These are phyloP conservation scores for Tolypocladium amazonense DNA, from an alignment of 2,329 filamentous ascomycete genomes.

Conservation along the genomic window DNA sequence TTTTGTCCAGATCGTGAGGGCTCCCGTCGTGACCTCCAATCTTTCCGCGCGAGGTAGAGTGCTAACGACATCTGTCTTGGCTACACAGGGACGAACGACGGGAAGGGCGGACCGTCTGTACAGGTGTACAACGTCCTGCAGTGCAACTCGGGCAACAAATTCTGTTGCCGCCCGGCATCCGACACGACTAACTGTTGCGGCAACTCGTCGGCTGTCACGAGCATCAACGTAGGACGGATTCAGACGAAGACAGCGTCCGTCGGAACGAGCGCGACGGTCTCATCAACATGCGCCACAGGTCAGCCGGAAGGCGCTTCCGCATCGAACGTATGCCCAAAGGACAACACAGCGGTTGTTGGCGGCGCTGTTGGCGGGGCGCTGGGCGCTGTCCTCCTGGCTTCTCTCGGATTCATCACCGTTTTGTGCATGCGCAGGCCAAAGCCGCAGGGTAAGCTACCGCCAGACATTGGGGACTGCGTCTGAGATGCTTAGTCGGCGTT, in stretches of 20 bases:
- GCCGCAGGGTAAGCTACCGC: neutral
- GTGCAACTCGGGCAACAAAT: constrained; percentile 6
- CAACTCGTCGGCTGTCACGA: constrained; percentile 2
- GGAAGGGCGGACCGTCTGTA: constrained; percentile 1
- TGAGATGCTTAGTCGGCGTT: neutral
- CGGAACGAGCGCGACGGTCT: neutral
- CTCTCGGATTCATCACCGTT: constrained; percentile 8
- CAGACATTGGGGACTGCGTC: neutral
- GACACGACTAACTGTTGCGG: constrained; percentile 8
- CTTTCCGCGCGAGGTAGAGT: neutral
- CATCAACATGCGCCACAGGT: neutral
- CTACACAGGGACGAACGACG: constrained; percentile 1
- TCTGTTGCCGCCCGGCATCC: constrained; percentile 8
- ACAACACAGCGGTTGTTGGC: constrained; percentile 11
- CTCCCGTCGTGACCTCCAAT: neutral
- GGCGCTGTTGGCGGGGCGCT: constrained; percentile 11
- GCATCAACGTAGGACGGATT: constrained; percentile 1
- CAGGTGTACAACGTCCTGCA: constrained; percentile 7
- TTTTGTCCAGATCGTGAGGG: constrained; percentile 5
- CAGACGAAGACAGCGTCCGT: neutral
- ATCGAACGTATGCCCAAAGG: constrained; percentile 6
- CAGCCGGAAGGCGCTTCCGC: neutral
- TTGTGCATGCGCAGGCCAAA: constrained; percentile 3
- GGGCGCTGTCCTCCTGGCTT: constrained; percentile 10
- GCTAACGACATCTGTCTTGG: neutral